A percentile compares a stretch with the other conserved stretches of the same genome.
Evolutionary conservation across 2,329 filamentous ascomycete genomes (phyloP).

Genomic region (Ramularia endophylla): DNA sequence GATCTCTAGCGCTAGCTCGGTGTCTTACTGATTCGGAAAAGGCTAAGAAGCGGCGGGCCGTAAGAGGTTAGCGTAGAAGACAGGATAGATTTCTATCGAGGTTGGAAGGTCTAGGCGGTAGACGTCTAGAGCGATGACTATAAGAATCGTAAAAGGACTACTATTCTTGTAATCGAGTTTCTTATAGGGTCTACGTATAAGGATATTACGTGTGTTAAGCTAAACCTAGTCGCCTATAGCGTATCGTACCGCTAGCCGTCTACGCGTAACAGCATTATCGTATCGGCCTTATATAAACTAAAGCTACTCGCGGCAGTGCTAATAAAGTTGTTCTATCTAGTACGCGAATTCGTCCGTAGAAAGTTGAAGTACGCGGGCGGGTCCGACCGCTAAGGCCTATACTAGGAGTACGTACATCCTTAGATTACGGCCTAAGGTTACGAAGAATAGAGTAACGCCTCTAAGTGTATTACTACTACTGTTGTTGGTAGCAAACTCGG

Average conservation of each 20-base stretch:
- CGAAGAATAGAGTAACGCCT: background rate
- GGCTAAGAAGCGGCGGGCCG: background rate
- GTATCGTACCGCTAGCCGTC: background rate
- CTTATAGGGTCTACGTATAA: background rate
- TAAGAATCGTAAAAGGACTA: background rate
- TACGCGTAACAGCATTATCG: background rate
- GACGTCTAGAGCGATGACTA: background rate
- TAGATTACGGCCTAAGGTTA: background rate
- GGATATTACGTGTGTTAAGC: conserved; percentile 1
- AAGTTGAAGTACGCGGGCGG: background rate
- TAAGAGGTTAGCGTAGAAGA: conserved; percentile 1
- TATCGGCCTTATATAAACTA: background rate
- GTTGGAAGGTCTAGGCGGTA: too few species aligned
- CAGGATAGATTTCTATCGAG: too few species aligned
- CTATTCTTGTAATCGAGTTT: background rate
- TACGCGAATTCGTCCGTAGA: background rate
- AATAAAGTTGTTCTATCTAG: background rate
- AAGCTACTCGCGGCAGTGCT: background rate
- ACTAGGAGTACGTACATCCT: background rate
- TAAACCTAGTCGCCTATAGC: background rate
- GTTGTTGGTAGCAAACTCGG: conserved; percentile 1
- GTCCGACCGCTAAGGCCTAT: background rate
- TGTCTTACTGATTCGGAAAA: background rate
- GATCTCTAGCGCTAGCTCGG: background rate
- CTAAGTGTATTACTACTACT: background rate